A percentile compares a stretch with the other conserved stretches of the same genome.
Evolutionary conservation across 305 asterid genomes (phyloP).

Genomic region (Fraxinus platypoda): DNA sequence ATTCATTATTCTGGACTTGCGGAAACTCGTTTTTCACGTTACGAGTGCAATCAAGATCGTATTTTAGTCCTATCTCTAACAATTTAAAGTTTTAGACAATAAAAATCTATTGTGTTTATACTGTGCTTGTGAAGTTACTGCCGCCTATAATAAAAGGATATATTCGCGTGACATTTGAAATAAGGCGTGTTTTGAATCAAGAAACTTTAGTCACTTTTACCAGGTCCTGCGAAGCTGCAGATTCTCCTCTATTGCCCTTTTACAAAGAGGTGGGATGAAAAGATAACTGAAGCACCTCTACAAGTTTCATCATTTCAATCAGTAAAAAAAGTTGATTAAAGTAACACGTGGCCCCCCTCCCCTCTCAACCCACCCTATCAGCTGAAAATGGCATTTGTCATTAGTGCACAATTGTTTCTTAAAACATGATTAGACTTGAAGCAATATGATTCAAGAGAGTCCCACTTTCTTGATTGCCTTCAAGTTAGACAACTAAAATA

Average conservation of each 20-base stretch:
- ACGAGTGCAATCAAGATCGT: not conserved
- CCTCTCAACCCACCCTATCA: not conserved
- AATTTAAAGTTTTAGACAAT: not conserved
- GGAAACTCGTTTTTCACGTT: not conserved
- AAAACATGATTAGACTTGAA: slow-evolving; percentile 25
- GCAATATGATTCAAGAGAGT: slow-evolving; percentile 25
- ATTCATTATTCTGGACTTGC: not conserved
- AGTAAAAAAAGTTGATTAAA: not conserved
- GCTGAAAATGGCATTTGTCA: not conserved
- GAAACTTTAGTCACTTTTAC: not conserved
- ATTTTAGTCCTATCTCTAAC: not conserved
- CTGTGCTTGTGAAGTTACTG: not conserved
- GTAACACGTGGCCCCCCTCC: not conserved
- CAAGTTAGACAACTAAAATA: slow-evolving; percentile 12
- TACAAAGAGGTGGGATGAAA: not conserved
- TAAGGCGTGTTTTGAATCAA: not conserved
- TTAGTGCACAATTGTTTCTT: slow-evolving; percentile 30
- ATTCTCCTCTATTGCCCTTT: not conserved
- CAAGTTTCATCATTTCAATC: not conserved
- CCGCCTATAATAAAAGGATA: not conserved
- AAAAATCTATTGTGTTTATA: not conserved
- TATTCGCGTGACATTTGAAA: not conserved
- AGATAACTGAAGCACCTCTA: slow-evolving; percentile 2
- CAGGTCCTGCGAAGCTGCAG: slow-evolving; percentile 2
- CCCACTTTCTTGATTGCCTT: slow-evolving; percentile 28